Conservation (phyloP, 2,329 filamentous ascomycete genomes). For the Clonostachys rosea region DNA sequence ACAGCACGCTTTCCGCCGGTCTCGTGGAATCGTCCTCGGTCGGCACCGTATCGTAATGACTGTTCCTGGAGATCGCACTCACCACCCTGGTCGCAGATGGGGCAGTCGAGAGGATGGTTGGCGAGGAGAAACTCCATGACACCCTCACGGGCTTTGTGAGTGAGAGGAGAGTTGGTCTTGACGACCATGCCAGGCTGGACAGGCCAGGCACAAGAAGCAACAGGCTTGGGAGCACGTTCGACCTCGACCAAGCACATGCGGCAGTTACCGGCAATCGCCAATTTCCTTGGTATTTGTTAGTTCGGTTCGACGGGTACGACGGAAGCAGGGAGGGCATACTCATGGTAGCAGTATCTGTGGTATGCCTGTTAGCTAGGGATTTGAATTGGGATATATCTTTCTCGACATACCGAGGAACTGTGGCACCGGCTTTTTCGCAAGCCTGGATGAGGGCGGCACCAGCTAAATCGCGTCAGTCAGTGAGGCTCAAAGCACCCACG, state of each 20-base stretch:
- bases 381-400: background rate
- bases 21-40: slow-evolving; percentile 96
- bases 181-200: slow-evolving; percentile 99
- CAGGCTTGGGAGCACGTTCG: slow-evolving; percentile 91
- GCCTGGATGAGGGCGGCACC: slow-evolving; percentile 97
- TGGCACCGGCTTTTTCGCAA: slow-evolving; percentile 94
- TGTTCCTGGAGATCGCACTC: slow-evolving; percentile 99
- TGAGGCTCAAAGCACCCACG: slow-evolving; percentile 8
- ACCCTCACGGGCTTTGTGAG: slow-evolving; percentile 96
- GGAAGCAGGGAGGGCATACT: slow-evolving; percentile 53
- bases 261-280: slow-evolving; percentile 99
- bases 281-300: slow-evolving; percentile 63
- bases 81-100: slow-evolving; percentile 97
- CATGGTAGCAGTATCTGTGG: slow-evolving; percentile 93
- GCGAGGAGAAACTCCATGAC: slow-evolving; percentile 98
- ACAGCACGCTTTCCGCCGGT: slow-evolving; percentile 92
- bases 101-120: slow-evolving; percentile 94
- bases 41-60: slow-evolving; percentile 96
- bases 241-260: slow-evolving; percentile 99
- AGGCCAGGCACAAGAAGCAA: slow-evolving; percentile 97
- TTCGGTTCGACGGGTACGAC: slow-evolving; percentile 15
- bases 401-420: slow-evolving; percentile 70
- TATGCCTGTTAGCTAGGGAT: slow-evolving; percentile 20
- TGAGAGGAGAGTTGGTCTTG: slow-evolving; percentile 93
- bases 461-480: slow-evolving; percentile 54